Evolutionary conservation across 257 asterid species (phyloP).

Genomic region (Nicotiana sylvestris): DNA sequence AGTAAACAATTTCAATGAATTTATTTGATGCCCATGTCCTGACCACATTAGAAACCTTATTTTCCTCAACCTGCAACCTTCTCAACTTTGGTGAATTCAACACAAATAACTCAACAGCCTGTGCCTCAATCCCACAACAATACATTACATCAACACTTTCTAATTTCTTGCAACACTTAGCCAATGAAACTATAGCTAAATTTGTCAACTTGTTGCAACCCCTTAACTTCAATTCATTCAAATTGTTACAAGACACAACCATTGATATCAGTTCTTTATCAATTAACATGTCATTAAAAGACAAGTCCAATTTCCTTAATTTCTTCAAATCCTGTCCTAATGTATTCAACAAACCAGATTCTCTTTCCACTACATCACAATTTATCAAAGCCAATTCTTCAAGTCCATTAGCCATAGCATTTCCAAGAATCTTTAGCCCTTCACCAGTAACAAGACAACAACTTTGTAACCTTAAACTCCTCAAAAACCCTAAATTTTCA

Average conservation of each 20-base stretch:
- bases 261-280: constrained; percentile 65
- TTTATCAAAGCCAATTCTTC: constrained; percentile 62
- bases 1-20: constrained; percentile 41
- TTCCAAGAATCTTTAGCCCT: constrained; percentile 47
- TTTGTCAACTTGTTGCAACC: constrained; percentile 51
- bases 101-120: constrained; percentile 49
- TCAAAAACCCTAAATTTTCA: constrained; percentile 47
- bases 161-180: constrained; percentile 44
- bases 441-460: constrained; percentile 70
- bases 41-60: constrained; percentile 46
- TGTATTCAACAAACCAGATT: constrained; percentile 51
- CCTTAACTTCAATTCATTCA: constrained; percentile 64
- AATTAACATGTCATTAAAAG: constrained; percentile 54
- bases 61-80: constrained; percentile 48
- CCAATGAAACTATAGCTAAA: constrained; percentile 22
- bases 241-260: constrained; percentile 51
- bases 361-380: constrained; percentile 64
- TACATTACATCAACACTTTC: constrained; percentile 41
- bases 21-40: constrained; percentile 28
- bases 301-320: constrained; percentile 62
- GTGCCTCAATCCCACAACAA: constrained; percentile 41
- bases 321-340: constrained; percentile 64
- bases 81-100: constrained; percentile 34
- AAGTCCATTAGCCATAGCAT: constrained; percentile 29
- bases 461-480: constrained; percentile 57